These are phyloP conservation scores for Alternaria sp. DNA, from an alignment of 2,329 filamentous ascomycete genomes.

Conservation along the genomic window DNA sequence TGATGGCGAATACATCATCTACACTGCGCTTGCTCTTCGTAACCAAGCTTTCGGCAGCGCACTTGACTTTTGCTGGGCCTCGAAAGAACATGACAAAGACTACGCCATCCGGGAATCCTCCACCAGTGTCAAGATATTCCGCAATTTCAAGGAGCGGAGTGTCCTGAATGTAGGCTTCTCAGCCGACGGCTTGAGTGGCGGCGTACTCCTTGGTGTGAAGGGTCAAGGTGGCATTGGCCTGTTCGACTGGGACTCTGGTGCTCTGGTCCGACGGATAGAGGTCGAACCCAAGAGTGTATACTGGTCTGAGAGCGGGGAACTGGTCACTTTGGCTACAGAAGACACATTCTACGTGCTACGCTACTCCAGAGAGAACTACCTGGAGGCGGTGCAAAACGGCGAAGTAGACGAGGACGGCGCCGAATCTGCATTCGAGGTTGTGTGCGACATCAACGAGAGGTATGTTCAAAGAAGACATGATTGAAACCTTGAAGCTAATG, in stretches of 20 bases:
- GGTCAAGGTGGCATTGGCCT: conserved; percentile 94
- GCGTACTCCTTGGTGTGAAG: conserved; percentile 90
- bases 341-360: conserved; percentile 95
- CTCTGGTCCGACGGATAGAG: conserved; percentile 91
- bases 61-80: conserved; percentile 95
- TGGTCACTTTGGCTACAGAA: conserved; percentile 91
- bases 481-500: conserved; percentile 19
- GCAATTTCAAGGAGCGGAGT: conserved; percentile 96
- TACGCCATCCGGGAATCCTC: conserved; percentile 95
- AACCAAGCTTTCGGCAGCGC: conserved; percentile 98
- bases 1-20: conserved; percentile 98
- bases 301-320: conserved; percentile 96
- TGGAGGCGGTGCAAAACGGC: conserved; percentile 82
- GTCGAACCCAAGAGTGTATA: conserved; percentile 78
- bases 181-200: conserved; percentile 88
- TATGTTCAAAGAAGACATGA: conserved; percentile 52
- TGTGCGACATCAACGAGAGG: conserved; percentile 94
- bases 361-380: conserved; percentile 88
- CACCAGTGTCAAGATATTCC: conserved; percentile 95
- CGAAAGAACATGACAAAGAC: conserved; percentile 97
- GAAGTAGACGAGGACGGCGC: conserved; percentile 90
- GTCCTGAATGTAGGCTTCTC: conserved; percentile 95
- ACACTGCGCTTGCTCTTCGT: conserved; percentile 93
- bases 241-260: conserved; percentile 94
- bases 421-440: conserved; percentile 93